Evolutionary conservation across 768 basidiomycete genomes (phyloP).

Genomic region (Lentinula lateritia): DNA sequence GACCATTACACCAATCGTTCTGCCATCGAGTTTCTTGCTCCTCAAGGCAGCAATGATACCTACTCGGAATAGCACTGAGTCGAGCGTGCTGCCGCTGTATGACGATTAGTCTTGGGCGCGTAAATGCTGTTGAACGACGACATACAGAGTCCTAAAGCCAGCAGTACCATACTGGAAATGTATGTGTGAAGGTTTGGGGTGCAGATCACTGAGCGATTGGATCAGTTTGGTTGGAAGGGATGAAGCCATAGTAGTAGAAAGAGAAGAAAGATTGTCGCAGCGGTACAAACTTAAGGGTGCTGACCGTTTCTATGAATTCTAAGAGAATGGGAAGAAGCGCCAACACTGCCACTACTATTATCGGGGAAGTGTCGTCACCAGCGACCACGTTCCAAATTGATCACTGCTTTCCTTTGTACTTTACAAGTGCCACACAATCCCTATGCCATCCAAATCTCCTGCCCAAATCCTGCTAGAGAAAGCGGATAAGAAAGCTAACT

Average conservation of each 20-base stretch:
- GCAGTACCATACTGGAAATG: slow-evolving; percentile 90
- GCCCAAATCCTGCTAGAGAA: slow-evolving; percentile 75
- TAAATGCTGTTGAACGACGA: slow-evolving; percentile 23
- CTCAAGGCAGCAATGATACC: slow-evolving; percentile 86
- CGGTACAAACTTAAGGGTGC: background rate
- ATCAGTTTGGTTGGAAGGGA: slow-evolving; percentile 38
- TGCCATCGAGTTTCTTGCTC: slow-evolving; percentile 88
- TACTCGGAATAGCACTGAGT: slow-evolving; percentile 91
- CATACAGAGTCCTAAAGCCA: slow-evolving; percentile 84
- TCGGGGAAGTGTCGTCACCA: background rate
- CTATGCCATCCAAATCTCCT: slow-evolving; percentile 72
- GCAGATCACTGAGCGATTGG: slow-evolving; percentile 44
- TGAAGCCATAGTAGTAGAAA: slow-evolving; percentile 20
- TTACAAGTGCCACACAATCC: slow-evolving; percentile 10
- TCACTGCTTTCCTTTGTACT: slow-evolving; percentile 10
- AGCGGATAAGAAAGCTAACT: slow-evolving; percentile 88
- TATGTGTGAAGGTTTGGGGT: slow-evolving; percentile 68
- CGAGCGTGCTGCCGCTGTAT: slow-evolving; percentile 61
- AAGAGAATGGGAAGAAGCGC: background rate
- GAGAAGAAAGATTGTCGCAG: background rate
- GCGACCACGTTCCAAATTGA: background rate
- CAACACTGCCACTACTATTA: background rate
- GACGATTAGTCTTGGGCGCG: slow-evolving; percentile 8
- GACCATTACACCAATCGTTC: slow-evolving; percentile 95
- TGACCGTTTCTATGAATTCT: background rate